Evolutionary conservation across 768 basidiomycete species (phyloP), one percentile per base, ranked within the genome.

Genomic region (Filobasidium wieringae): DNA sequence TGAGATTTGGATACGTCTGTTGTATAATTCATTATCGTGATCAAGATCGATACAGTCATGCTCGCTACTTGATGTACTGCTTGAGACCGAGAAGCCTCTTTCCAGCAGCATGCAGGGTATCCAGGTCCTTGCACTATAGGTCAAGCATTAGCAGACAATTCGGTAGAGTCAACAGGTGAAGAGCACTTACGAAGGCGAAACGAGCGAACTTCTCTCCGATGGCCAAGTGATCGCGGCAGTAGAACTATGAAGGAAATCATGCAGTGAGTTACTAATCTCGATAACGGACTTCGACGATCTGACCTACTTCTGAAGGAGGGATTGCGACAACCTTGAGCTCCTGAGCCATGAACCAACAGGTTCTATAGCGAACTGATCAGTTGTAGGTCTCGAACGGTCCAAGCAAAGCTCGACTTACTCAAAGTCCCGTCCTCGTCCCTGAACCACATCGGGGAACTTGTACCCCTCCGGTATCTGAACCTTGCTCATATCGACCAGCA

Each of bases 311-410:
- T 80, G 89, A 92, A 59, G 91, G 88, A 12, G 91, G 91, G 60
- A 96, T 95, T 6, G 86, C 83, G 31, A 90, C 92, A 22, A 96
- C 90, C 7, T 88, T 88, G 40, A 93, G 73, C 71, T 91, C 86
- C 72, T 84, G 78, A 1, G 89, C 90, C 63, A 95, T 85, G 77
- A 91, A 93, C 92, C 92, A 96, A 69, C 85, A 85, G n/a, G 86
- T 86, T 70, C 87, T 91, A 55, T 19, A 55, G 53, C 26, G 15
- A n/a, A 55, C 1, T 31, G 27, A 17, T 6, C 60, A 70, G 45
- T 6, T 33, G 41, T 14, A 22, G 17, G 4, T 26, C 11, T 4
- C 7, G 45, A 15, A 5, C 37, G 22, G 5, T 39, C 32, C 24
- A 27, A 24, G 3, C 8, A 49, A 33, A 30, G 31, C 43, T 6